These are phyloP conservation scores for Boletus speciosus DNA, from an alignment of 768 basidiomycete genomes.

Conservation along the genomic window DNA sequence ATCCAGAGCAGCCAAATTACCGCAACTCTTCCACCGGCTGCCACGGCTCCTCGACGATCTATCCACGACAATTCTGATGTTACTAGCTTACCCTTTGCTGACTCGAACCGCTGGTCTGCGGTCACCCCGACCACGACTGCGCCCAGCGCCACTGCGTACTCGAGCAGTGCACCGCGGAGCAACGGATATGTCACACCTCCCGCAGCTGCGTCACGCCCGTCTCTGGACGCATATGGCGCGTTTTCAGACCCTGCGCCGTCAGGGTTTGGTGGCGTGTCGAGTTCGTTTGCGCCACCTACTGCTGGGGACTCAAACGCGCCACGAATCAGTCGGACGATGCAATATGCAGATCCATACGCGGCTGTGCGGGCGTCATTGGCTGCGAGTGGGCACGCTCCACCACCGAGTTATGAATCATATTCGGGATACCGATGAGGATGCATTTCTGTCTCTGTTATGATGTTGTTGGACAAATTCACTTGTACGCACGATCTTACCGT, in stretches of 20 bases:
- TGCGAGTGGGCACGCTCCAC: slow-evolving; percentile 30
- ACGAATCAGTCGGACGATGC: slow-evolving; percentile 85
- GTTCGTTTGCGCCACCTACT: slow-evolving; percentile 34
- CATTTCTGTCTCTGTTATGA: not conserved
- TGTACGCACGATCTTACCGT: slow-evolving; percentile 13
- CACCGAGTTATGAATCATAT: slow-evolving; percentile 56
- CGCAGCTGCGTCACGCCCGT: slow-evolving; percentile 48
- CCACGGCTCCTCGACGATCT: slow-evolving; percentile 19
- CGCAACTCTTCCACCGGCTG: slow-evolving; percentile 9
- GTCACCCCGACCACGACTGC: slow-evolving; percentile 27
- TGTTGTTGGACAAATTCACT: slow-evolving; percentile 2
- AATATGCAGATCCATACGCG: slow-evolving; percentile 87
- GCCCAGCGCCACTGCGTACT: slow-evolving; percentile 22
- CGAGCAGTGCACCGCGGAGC: slow-evolving; percentile 20
- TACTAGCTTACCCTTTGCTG: slow-evolving; percentile 45
- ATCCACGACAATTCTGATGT: slow-evolving; percentile 23
- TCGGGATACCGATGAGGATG: slow-evolving; percentile 43
- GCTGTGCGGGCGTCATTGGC: slow-evolving; percentile 64
- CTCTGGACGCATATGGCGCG: slow-evolving; percentile 86
- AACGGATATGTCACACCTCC: slow-evolving; percentile 32
- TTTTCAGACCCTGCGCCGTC: slow-evolving; percentile 85
- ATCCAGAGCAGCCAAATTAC: slow-evolving; percentile 21
- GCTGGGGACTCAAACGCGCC: slow-evolving; percentile 33
- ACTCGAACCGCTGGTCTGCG: slow-evolving; percentile 47
- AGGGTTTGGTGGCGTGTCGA: slow-evolving; percentile 54